Base-by-base conservation (phyloP, 2,329 filamentous ascomycete species). In the Pyricularia sp. region DNA sequence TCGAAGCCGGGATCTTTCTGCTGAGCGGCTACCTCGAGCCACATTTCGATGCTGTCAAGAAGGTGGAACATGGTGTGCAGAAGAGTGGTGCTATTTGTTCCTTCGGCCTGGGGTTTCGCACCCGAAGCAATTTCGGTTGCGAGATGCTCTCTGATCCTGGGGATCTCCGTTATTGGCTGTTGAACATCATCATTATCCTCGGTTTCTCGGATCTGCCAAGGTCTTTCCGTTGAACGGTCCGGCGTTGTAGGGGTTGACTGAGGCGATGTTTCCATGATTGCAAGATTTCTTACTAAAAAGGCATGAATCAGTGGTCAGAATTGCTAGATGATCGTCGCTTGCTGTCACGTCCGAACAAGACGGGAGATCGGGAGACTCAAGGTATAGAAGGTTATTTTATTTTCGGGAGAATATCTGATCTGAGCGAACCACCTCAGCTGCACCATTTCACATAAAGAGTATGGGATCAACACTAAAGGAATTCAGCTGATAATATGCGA, bases 41-140 rank as follows among this genome's bases (percentile, higher is more conserved):
- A 58, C 17, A 59, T 28, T 23, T 67, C 65, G 20, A 67, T 50
- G 65, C 65, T 42, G 28, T 67, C 65, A n/a, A 67, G 25, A n/a
- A 67, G 42, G 26, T 67, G 42, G 25, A 50, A 58, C 65, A 59
- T 58, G 11, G 65, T 58, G 6, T 31, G 23, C 26, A 67, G 26
- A 11, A 67, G 26, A 10, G 42, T 67, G 2, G 42, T 28, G 25
- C 55, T 63, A 9, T 63, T 28, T 28, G 59, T 30, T 30, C n/a
- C 59, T 63, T 26, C 25, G 5, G 25, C 28, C 11, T 28, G 10
- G 4, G 59, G 59, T 3, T 9, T 63, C 9, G 59, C 25, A 14
- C 12, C 7, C 6, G 11, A 1, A 12, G 4, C 14, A 28, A 25
- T 10, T 20, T 63, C 25, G 25, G 59, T 12, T 20, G 59, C 59